Evolutionary conservation across 345 rosid genomes (phyloP).

Genomic region (Bruguiera parviflora): DNA sequence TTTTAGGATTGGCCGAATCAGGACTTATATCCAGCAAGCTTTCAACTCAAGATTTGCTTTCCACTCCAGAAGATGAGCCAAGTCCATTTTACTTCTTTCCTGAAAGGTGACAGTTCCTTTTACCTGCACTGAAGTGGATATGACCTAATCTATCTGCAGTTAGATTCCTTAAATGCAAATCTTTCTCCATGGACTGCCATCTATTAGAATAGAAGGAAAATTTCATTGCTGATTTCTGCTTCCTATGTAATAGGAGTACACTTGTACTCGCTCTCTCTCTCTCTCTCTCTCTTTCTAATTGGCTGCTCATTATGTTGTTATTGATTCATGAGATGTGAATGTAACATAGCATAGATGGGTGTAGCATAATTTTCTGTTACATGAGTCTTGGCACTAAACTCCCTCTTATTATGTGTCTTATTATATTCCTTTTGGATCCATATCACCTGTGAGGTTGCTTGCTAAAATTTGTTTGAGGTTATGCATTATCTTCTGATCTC

Average conservation of each 20-base stretch:
- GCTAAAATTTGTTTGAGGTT: background rate
- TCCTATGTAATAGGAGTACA: too few relatives aligned
- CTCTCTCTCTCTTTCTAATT: too few relatives aligned
- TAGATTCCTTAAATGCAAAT: background rate
- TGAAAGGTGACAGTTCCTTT: conserved; percentile 51
- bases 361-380: too few relatives aligned
- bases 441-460: background rate
- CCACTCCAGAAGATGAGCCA: conserved; percentile 34
- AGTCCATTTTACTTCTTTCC: conserved; percentile 57
- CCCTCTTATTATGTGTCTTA: background rate
- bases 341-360: too few relatives aligned
- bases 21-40: conserved; percentile 94
- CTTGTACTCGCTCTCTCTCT: too few relatives aligned
- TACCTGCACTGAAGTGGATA: conserved; percentile 3
- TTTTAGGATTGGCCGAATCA: conserved; percentile 93
- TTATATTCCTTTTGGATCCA: background rate
- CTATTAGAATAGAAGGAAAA: background rate
- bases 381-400: background rate
- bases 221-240: too few relatives aligned
- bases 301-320: background rate
- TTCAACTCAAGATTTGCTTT: conserved; percentile 57
- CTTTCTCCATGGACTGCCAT: background rate
- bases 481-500: conserved; percentile 4
- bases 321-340: background rate
- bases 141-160: background rate